Conservation (phyloP, 2,329 filamentous ascomycete species). For the Botryosphaeria dothidea region DNA sequence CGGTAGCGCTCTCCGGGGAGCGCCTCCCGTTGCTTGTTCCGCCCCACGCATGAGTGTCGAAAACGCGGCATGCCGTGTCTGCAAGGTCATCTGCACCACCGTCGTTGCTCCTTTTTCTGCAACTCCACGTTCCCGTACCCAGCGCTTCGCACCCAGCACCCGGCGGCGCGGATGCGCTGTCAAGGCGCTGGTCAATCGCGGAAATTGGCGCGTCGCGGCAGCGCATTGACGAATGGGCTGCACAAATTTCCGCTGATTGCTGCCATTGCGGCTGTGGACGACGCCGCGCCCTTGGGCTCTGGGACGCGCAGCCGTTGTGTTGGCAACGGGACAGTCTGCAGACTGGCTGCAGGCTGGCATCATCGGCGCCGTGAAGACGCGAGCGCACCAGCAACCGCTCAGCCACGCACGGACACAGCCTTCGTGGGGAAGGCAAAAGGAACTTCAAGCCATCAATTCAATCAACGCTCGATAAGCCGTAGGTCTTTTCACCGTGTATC, state of each 20-base stretch:
- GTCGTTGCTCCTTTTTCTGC: constrained; percentile 7
- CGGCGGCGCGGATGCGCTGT: neutral
- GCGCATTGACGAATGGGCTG: constrained; percentile 15
- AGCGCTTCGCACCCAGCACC: constrained; percentile 3
- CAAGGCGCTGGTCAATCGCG: neutral
- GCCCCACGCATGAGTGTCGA: neutral
- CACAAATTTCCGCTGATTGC: constrained; percentile 1
- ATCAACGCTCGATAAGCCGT: constrained; percentile 2
- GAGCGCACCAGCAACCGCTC: neutral
- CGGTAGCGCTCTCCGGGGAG: constrained; percentile 4
- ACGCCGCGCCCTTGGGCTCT: constrained; percentile 4
- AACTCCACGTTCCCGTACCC: neutral
- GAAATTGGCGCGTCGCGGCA: constrained; percentile 1
- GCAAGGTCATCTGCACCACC: constrained; percentile 11
- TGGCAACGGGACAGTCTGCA: neutral
- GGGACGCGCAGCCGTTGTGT: constrained; percentile 4
- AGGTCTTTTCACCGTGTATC: neutral
- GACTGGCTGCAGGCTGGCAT: constrained; percentile 3
- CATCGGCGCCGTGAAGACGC: constrained; percentile 14
- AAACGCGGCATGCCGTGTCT: neutral
- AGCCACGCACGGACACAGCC: constrained; percentile 10
- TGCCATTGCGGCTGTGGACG: neutral
- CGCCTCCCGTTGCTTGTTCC: neutral
- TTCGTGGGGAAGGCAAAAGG: constrained; percentile 15
- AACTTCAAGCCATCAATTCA: constrained; percentile 6